These are phyloP conservation scores for Leccinum subgranulosum DNA, from an alignment of 768 basidiomycete species.

Conservation along the genomic window DNA sequence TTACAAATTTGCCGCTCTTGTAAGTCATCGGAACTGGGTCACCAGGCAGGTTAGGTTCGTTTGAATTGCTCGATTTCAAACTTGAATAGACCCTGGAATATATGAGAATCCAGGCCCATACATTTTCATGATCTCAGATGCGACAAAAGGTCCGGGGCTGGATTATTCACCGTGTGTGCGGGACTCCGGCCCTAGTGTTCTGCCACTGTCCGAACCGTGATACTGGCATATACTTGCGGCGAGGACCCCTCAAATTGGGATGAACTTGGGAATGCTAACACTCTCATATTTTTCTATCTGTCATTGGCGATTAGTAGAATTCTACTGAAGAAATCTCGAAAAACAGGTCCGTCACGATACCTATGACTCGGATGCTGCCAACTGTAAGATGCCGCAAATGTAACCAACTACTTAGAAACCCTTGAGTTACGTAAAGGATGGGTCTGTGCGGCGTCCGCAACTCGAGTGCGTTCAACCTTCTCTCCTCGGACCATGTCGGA, in stretches of 20 bases:
- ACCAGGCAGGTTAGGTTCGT: neutral
- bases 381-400: neutral
- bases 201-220: too few relatives aligned
- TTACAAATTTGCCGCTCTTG: neutral
- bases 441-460: neutral
- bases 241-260: neutral
- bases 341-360: neutral
- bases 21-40: neutral
- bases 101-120: neutral
- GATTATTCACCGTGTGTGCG: neutral
- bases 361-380: neutral
- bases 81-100: neutral
- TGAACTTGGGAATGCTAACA: neutral
- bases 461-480: constrained; percentile 11
- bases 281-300: too few relatives aligned
- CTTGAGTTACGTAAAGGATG: neutral
- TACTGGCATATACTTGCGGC: neutral
- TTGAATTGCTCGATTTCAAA: neutral
- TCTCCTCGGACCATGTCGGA: constrained; percentile 1
- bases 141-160: neutral
- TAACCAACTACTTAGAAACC: too few relatives aligned
- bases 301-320: neutral
- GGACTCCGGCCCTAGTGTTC: neutral
- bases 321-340: neutral
- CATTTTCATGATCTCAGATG: neutral